Conservation (phyloP, 164 flowering plant genomes). For the Aristolochia contorta region DNA sequence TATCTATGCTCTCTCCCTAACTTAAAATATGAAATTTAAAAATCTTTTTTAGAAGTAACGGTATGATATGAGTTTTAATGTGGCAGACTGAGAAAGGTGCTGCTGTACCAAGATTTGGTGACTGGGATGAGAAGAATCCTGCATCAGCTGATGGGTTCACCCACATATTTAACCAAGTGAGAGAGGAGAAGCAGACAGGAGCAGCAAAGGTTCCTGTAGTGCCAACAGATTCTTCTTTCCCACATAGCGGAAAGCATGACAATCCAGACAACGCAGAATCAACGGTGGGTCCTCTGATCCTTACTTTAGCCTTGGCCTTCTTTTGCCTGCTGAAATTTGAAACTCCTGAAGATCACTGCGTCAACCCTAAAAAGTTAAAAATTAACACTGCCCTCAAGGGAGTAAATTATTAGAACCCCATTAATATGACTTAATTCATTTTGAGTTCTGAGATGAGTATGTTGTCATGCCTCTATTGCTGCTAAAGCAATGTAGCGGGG, state of each 20-base stretch:
- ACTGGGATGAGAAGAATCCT: slow-evolving; percentile 77
- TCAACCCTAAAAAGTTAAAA: no score
- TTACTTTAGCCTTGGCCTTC: neutral
- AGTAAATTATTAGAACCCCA: no score
- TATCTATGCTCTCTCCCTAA: neutral
- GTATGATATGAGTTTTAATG: neutral
- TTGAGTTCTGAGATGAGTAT: no score
- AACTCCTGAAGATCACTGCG: no score
- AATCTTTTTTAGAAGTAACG: neutral
- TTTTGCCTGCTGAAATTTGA: neutral
- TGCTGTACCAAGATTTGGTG: slow-evolving; percentile 82
- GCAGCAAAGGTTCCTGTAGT: slow-evolving; percentile 12
- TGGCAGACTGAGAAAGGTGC: slow-evolving; percentile 60
- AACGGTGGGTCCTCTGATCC: neutral
- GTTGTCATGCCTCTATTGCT: no score
- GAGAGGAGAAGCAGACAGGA: slow-evolving; percentile 57
- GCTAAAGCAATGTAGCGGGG: no score
- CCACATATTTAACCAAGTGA: slow-evolving; percentile 59
- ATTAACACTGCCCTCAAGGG: no score
- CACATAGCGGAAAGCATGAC: slow-evolving; percentile 5
- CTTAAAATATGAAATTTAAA: neutral
- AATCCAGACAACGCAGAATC: neutral
- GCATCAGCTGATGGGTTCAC: slow-evolving; percentile 74
- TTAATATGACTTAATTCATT: no score
- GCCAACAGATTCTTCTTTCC: slow-evolving; percentile 14